A percentile compares a stretch with the other conserved stretches of the same genome.
Evolutionary conservation across 1,139 yeast species (phyloP).

Genomic region (Debaryomyces udenii): DNA sequence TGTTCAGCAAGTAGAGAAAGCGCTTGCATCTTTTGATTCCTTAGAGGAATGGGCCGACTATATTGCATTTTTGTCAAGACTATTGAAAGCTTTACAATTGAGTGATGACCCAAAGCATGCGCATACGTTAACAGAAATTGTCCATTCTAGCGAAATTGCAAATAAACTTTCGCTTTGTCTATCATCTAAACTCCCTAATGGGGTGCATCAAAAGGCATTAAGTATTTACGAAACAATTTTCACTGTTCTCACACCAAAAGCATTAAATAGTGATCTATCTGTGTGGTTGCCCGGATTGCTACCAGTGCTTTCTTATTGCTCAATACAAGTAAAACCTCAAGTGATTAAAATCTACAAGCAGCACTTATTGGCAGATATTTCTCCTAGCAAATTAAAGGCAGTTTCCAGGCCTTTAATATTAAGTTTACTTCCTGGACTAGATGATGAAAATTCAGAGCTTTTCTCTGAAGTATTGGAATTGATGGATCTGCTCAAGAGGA

Average conservation of each 20-base stretch:
- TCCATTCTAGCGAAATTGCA: conserved; percentile 44
- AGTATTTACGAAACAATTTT: conserved; percentile 76
- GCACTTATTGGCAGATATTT: conserved; percentile 54
- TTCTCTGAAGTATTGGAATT: conserved; percentile 62
- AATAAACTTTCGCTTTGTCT: conserved; percentile 65
- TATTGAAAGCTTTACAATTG: conserved; percentile 65
- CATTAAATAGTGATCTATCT: conserved; percentile 53
- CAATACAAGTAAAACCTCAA: conserved; percentile 83
- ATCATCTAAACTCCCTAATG: conserved; percentile 82
- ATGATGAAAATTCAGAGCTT: conserved; percentile 87
- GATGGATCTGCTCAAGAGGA: conserved; percentile 61
- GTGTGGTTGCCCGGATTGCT: conserved; percentile 90
- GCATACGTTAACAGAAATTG: conserved; percentile 53
- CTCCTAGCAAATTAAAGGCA: conserved; percentile 49
- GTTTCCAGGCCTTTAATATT: conserved; percentile 71
- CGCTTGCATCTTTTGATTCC: conserved; percentile 76
- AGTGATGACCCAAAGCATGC: conserved; percentile 31
- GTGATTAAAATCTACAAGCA: conserved; percentile 62
- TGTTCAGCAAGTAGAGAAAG: conserved; percentile 67
- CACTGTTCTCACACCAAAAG: conserved; percentile 54
- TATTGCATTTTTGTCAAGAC: conserved; percentile 79
- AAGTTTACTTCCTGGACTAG: conserved; percentile 83
- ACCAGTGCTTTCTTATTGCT: conserved; percentile 84
- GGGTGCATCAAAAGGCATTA: conserved; percentile 89
- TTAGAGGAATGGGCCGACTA: conserved; percentile 99